phyloP scores from a whole-genome alignment of 2,329 filamentous ascomycete species.

The Emydomyces testavorans region DNA sequence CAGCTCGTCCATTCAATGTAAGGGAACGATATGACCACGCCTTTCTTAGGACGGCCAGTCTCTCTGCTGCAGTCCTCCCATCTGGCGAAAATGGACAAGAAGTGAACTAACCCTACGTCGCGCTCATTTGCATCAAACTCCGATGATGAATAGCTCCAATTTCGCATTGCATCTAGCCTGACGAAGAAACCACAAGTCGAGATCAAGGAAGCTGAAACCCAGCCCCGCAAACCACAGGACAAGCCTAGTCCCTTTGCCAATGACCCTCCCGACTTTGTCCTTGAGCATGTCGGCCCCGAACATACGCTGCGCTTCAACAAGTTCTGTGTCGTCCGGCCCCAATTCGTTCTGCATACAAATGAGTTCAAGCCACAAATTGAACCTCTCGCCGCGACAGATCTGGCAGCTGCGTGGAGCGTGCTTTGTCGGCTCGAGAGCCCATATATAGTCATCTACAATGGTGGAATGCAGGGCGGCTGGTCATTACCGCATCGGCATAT shows the following conservation, averaged over 20 bases:
- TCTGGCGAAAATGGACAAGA: background rate
- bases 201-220: conserved; percentile 13
- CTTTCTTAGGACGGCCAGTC: background rate
- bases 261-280: conserved; percentile 18
- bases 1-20: conserved; percentile 18
- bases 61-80: background rate
- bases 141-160: conserved; percentile 15
- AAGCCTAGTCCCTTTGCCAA: conserved; percentile 13
- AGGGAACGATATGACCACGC: conserved; percentile 5
- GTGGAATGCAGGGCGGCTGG: conserved; percentile 16
- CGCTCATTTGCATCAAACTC: conserved; percentile 3
- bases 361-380: conserved; percentile 18
- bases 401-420: conserved; percentile 15
- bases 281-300: conserved; percentile 14
- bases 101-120: conserved; percentile 7
- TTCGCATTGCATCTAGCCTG: conserved; percentile 16
- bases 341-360: conserved; percentile 18
- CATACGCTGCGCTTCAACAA: conserved; percentile 20
- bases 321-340: conserved; percentile 18
- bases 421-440: conserved; percentile 13
- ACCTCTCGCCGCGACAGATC: conserved; percentile 13
- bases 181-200: conserved; percentile 16
- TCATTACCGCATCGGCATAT: conserved; percentile 17
- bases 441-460: conserved; percentile 17
- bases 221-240: background rate